phyloP scores from a whole-genome alignment of 768 basidiomycete species.

The Pleurotus tuoliensis region DNA sequence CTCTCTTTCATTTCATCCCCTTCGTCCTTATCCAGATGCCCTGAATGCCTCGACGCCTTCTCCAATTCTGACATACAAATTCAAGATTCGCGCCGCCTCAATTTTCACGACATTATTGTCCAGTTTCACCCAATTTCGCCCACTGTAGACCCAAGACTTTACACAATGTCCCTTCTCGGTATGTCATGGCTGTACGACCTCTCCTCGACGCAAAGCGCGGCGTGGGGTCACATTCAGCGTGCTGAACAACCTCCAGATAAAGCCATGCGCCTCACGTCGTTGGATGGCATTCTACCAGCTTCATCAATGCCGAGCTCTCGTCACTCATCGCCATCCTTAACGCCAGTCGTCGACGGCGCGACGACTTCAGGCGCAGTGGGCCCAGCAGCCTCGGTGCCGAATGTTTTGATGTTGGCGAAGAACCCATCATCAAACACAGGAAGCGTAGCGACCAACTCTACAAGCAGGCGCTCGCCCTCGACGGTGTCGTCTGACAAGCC shows the following conservation, averaged over 20 bases:
- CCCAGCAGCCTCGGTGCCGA: too few relatives aligned
- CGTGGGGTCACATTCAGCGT: too few relatives aligned
- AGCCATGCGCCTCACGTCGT: background rate
- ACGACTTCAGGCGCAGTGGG: background rate
- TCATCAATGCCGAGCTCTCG: slow-evolving; percentile 5
- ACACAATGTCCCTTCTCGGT: slow-evolving; percentile 3
- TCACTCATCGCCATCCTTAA: slow-evolving; percentile 1
- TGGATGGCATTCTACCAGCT: background rate
- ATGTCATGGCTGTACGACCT: slow-evolving; percentile 1
- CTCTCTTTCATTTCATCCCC: slow-evolving; percentile 7
- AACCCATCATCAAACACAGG: background rate
- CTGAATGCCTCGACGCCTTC: background rate
- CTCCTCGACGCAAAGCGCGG: background rate
- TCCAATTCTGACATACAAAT: background rate
- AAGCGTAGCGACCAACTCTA: background rate
- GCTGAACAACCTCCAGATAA: background rate
- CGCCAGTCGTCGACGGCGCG: background rate
- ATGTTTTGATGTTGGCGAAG: too few relatives aligned
- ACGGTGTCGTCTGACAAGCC: slow-evolving; percentile 1
- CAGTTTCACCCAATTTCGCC: background rate
- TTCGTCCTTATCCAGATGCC: slow-evolving; percentile 5
- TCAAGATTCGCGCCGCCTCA: background rate
- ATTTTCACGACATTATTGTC: background rate
- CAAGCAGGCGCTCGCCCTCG: slow-evolving; percentile 4
- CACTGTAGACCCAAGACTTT: background rate